These are phyloP conservation scores for Phytopythium vexans DNA, from an alignment of 352 stramenopile species.

Conservation along the genomic window DNA sequence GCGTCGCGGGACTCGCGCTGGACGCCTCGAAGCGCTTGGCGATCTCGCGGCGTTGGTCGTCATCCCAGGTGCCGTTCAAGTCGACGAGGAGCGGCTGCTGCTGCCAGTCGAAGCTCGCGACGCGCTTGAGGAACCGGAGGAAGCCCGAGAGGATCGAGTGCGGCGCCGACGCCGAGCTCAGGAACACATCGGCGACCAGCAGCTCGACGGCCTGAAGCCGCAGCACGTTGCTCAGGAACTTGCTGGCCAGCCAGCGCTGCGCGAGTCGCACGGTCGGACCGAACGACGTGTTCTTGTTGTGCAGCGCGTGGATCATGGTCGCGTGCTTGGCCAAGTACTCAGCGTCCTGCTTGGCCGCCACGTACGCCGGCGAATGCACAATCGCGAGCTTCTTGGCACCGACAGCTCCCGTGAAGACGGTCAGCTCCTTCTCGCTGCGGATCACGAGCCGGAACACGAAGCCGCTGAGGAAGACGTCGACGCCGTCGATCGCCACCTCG, in stretches of 20 bases:
- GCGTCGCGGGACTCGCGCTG: conserved; percentile 29
- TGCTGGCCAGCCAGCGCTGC: conserved; percentile 78
- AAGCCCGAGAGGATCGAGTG: conserved; percentile 81
- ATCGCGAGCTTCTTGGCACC: conserved; percentile 57
- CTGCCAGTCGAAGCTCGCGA: conserved; percentile 75
- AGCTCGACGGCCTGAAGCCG: conserved; percentile 74
- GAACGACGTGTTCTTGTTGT: conserved; percentile 74
- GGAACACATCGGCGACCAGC: conserved; percentile 73
- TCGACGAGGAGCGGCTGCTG: conserved; percentile 72
- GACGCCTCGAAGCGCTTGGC: conserved; percentile 78
- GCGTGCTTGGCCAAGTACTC: conserved; percentile 69
- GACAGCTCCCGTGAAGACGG: conserved; percentile 51
- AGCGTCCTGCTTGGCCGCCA: conserved; percentile 51
- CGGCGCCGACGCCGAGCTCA: conserved; percentile 45
- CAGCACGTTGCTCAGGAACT: conserved; percentile 70
- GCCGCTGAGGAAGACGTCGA: conserved; percentile 82
- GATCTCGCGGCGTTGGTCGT: conserved; percentile 63
- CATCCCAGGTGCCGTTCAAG: conserved; percentile 56
- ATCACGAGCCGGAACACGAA: conserved; percentile 85
- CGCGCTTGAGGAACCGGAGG: conserved; percentile 68
- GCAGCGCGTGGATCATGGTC: conserved; percentile 70
- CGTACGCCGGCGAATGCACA: conserved; percentile 60
- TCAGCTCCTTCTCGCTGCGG: conserved; percentile 74
- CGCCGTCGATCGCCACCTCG: conserved; percentile 64
- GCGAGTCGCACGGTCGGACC: conserved; percentile 78